Conservation (phyloP, 2,329 filamentous ascomycete species). For the Neurospora sp. region DNA sequence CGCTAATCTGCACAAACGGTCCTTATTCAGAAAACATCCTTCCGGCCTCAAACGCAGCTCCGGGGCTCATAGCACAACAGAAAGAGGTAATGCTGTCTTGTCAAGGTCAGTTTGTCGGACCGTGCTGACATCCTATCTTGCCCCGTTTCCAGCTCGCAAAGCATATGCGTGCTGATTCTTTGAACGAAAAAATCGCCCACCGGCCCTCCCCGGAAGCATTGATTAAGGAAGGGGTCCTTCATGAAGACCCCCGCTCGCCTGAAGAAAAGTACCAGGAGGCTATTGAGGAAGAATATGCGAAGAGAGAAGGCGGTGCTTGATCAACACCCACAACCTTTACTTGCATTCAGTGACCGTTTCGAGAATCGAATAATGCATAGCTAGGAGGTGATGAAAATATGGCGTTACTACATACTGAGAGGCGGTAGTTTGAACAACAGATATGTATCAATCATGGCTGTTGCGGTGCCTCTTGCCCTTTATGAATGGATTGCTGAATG, state of each 20-base stretch:
- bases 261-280: conserved; percentile 49
- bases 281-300: conserved; percentile 55
- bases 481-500: background rate
- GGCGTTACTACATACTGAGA: background rate
- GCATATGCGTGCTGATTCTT: conserved; percentile 75
- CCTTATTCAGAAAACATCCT: conserved; percentile 66
- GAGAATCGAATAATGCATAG: background rate
- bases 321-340: background rate
- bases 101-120: background rate
- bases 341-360: background rate
- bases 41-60: conserved; percentile 65
- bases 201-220: conserved; percentile 68
- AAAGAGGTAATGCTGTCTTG: conserved; percentile 43
- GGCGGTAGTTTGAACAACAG: background rate
- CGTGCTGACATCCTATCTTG: background rate
- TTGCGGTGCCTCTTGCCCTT: background rate
- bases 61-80: conserved; percentile 69
- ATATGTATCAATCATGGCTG: background rate
- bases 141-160: conserved; percentile 50
- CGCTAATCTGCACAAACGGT: conserved; percentile 1
- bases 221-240: conserved; percentile 70
- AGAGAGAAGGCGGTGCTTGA: conserved; percentile 51
- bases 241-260: conserved; percentile 51
- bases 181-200: conserved; percentile 78
- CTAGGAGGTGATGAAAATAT: background rate